phyloP scores from a whole-genome alignment of 148 eudicot species.

The Persicaria tinctoria region DNA sequence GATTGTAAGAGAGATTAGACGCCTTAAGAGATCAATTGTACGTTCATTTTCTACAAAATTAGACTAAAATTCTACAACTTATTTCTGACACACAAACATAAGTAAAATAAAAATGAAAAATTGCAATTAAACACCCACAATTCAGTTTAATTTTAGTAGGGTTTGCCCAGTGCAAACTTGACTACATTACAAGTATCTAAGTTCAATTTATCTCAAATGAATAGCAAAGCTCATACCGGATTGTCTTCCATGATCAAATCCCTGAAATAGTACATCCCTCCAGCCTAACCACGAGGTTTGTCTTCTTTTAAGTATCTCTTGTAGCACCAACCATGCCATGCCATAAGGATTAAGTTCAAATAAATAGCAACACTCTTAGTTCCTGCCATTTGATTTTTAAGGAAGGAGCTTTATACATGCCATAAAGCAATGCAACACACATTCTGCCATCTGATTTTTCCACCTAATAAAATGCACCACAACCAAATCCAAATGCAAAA shows the following conservation, averaged over 20 bases:
- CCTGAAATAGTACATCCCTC: conserved; percentile 75
- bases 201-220: background rate
- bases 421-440: too few relatives aligned
- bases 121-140: background rate
- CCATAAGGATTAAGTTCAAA: background rate
- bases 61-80: too few relatives aligned
- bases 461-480: too few relatives aligned
- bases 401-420: too few relatives aligned
- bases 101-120: background rate
- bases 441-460: too few relatives aligned
- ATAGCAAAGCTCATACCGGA: conserved; percentile 39
- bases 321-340: conserved; percentile 10
- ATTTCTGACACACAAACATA: background rate
- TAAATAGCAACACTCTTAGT: too few relatives aligned
- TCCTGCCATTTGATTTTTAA: too few relatives aligned
- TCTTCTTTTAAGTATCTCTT: conserved; percentile 89
- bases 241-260: conserved; percentile 86
- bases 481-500: too few relatives aligned
- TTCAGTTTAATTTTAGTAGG: too few relatives aligned
- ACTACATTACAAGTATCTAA: background rate
- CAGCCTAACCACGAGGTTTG: conserved; percentile 94
- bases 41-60: too few relatives aligned
- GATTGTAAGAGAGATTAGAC: too few relatives aligned
- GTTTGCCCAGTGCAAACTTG: background rate
- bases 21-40: too few relatives aligned